Evolutionary conservation across 2,329 filamentous ascomycete genomes (phyloP), one percentile per base, ranked within the genome.

Genomic region (Alternaria metachromatica): DNA sequence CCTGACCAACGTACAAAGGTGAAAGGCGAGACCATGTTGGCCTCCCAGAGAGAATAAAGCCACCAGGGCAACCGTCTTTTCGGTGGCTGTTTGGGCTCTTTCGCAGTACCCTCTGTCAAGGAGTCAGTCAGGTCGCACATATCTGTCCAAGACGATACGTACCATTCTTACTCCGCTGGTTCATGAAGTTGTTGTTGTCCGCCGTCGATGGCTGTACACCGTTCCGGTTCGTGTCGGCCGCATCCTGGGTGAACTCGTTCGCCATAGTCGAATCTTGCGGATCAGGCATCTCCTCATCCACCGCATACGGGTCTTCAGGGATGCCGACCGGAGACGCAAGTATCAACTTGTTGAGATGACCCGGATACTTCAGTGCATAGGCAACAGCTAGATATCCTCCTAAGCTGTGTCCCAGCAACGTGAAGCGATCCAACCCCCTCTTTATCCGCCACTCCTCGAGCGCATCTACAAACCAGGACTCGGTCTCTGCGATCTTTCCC

Each of bases 351-450:
- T 99, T 97, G 33, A 99, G 82, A 70, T 89, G 92, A 13, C 95
- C 95, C 0, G 96, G 96, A 76, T 99, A 99, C 80, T 99, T 99
- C 63, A 98, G 85, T 2, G 96, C 94, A 77, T 99, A 99, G 20
- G 94, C 94, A 0, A 97, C 91, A 5, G 95, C 94, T 78, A 99
- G 91, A 77, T 99, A 99, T 6, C 96, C 96, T 59, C 96, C 96
- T 50, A 99, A 85, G 49, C 92, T 97, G 82, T 99, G 96, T 1
- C 95, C 96, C 8, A 98, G 86, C 4, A 99, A 85, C 0, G 96
- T 99, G 77, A 99, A 97, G 68, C 91, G 91, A 54, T 99, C 94
- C 54, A 99, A 92, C 44, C 95, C 94, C 67, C 91, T 90, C 77
- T 93, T 88, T 71, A 93, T 87, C 61, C 96, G 90, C 96, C 96